Evolutionary conservation across 169 alveolate species (phyloP), one percentile per base, ranked within the genome.

Genomic region (Plasmodium blacklocki): DNA sequence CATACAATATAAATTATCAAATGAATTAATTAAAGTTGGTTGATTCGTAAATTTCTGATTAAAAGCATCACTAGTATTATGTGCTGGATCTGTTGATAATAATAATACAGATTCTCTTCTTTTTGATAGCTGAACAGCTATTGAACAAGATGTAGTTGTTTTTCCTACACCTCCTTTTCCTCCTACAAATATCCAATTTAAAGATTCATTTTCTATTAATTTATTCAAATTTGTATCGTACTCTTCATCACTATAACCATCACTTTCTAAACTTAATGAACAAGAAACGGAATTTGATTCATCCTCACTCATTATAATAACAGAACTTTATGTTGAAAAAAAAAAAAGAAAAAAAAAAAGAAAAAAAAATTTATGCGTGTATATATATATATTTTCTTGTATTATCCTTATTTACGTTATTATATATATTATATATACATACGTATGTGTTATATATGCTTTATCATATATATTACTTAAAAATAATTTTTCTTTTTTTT

Each of bases 81-180:
- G 99, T 45, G 99, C 99, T 32, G 99, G 99, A 88, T 99, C 99
- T 11, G 99, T 99, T 6, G 99, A 98, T 14, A 99, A 96, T 19
- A 99, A 97, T 76, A 99, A 91, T 26, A 98, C 99, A 29, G 97
- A 97, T 73, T 96, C 98, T 73, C 99, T 94, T 64, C 93, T 92
- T 90, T 96, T 95, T 4, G 99, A 96, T 73, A 99, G 93, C 29
- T 96, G 94, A 0, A 98, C 96, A 43, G 99, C 99, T 50, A 99
- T 93, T 23, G 99, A 96, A 52, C 99, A 97, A 19, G 99, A 97
- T n/a, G 99, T 96, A 8, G 99, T 98, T 9, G 99, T 98, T 93
- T 99, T 99, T 2, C 99, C 99, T 12, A 99, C 99, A 58, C 99
- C 99, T 62, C 99, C 99, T 93, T 99, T 99, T 5, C 99, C 99